Evolutionary conservation across 306 rosid species (phyloP), one percentile per base, ranked within the genome.

Genomic region (Mimosa pudica): DNA sequence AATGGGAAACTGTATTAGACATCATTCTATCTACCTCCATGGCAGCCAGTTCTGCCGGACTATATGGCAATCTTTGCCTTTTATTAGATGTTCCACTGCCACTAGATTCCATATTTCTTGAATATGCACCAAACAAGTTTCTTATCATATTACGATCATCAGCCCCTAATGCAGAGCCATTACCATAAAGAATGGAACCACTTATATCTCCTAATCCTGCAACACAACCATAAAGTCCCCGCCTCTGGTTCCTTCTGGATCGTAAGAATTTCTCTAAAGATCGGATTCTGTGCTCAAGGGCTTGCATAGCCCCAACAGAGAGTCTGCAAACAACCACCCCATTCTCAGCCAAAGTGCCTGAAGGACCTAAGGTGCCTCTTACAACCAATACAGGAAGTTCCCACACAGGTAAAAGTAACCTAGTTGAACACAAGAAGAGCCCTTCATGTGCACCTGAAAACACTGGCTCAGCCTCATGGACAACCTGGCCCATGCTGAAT

Each of bases 401-500:
- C 99, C 99, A 95, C 45, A 93, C 84, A 64, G 99, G 99, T 79
- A 90, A 93, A 77, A 95, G 99, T 74, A 95, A 82, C 88, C 99
- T 91, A 60, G 98, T 85, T 8, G 98, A 86, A 77, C 97, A 95
- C 87, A 95, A 84, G 84, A 97, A 95, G 71, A 95, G 99, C 81
- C 98, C 99, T 82, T 95, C 98, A 84, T 95, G 97, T 76, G 98
- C 97, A 44, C 96, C 99, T 81, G 99, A 95, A 87, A 95, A 95
- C 78, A 95, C 89, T 44, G 99, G 97, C 87, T 91, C 98, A 68
- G 98, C 97, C 87, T 95, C 99, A 89, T 93, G 98, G 74, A 93
- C 99, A 90, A 95, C 99, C 89, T 93, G 99, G 42, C 99, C 98
- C 99, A 95, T 95, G 96, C 97, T 91, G 82, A 95, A 95, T 71